phyloP scores from a whole-genome alignment of 1,284 basidiomycete species.

The Peniophora sp. region DNA sequence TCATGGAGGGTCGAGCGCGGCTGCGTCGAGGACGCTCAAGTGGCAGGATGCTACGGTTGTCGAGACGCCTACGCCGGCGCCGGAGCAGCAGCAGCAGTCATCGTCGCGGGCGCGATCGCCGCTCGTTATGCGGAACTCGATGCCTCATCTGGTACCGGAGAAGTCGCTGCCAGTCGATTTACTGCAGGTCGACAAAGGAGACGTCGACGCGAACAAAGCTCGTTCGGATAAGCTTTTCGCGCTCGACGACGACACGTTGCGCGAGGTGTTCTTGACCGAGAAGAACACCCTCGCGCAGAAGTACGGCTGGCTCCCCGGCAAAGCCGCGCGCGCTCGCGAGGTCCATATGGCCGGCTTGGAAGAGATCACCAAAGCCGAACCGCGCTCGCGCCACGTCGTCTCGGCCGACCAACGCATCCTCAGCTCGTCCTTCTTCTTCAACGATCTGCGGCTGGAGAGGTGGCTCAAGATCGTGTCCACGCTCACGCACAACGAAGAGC shows the following conservation, averaged over 20 bases:
- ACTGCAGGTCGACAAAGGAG: constrained; percentile 31
- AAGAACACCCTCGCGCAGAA: constrained; percentile 56
- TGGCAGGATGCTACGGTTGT: background rate
- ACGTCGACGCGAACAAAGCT: constrained; percentile 29
- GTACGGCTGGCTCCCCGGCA: constrained; percentile 63
- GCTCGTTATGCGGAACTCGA: background rate
- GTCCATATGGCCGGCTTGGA: constrained; percentile 55
- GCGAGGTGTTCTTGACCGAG: constrained; percentile 56
- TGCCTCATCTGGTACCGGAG: background rate
- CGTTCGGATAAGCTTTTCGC: constrained; percentile 42
- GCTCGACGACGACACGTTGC: constrained; percentile 43
- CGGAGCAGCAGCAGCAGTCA: background rate
- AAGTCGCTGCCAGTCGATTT: constrained; percentile 28
- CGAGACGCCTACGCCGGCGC: background rate
- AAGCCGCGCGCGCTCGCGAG: constrained; percentile 49
- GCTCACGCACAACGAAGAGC: constrained; percentile 40
- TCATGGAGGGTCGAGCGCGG: background rate
- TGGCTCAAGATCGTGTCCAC: constrained; percentile 59
- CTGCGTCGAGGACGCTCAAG: background rate
- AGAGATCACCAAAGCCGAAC: constrained; percentile 10
- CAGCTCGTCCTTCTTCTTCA: constrained; percentile 44
- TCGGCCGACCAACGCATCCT: constrained; percentile 48
- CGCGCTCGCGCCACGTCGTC: constrained; percentile 34
- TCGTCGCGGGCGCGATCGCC: background rate
- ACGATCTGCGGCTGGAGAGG: constrained; percentile 49